Evolutionary conservation across 2,329 filamentous ascomycete genomes (phyloP), one percentile per base, ranked within the genome.

Genomic region (Ophiostoma quercus): DNA sequence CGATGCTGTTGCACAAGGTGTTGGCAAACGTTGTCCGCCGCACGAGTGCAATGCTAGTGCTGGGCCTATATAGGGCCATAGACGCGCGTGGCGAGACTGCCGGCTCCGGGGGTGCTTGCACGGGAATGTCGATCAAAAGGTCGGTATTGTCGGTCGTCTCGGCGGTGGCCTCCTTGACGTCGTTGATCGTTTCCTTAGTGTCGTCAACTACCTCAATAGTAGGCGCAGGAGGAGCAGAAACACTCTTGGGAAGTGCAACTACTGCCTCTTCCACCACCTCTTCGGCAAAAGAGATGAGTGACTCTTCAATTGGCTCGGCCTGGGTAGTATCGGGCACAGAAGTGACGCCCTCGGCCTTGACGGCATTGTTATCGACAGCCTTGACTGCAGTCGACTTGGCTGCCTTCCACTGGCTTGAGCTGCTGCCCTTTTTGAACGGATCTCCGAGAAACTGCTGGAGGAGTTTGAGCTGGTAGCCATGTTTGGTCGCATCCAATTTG

Each of bases 361-460:
- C 11, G 12, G 39, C 12, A 5, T 41, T 41, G 39, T 11, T 8
- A 41, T 3, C 39, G 39, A 41, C 39, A 41, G 8, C 39, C 11
- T 41, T 11, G 39, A 41, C 39, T 19, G 57, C 12, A 29, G 19
- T n/a, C 22, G 34, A 5, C 11, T n/a, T 39, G 8, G 11, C 3
- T 25, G 5, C 25, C 57, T 19, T 34, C 6, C 6, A 14, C 1
- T 62, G 57, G 25, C 1, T 32, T 29, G 57, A 34, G 11, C 7
- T 39, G 62, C 34, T 6, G 29, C 16, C 22, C 47, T 65, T 66
- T 19, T 66, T 70, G 7, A 57, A 29, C 0, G 67, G 62, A n/a
- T 67, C 71, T 43, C 66, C 66, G 37, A 70, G 60, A 70, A 73
- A 74, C 16, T 73, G 54, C 67, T 70, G 70, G 0, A 74, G 71